phyloP scores from a whole-genome alignment of 2,329 filamentous ascomycete genomes.

The Penicillium griseofulvum region DNA sequence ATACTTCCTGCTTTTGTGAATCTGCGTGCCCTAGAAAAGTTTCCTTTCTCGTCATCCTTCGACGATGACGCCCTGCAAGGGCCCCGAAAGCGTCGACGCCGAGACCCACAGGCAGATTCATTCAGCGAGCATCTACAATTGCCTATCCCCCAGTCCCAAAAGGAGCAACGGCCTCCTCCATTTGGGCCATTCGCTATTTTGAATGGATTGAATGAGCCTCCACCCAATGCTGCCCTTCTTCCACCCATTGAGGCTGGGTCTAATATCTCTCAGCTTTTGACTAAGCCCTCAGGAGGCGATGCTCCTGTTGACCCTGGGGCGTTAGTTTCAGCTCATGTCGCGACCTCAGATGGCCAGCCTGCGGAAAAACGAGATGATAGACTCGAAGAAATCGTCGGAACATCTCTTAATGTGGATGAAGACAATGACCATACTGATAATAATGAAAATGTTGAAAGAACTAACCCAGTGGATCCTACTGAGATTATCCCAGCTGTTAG shows the following conservation, averaged over 20 bases:
- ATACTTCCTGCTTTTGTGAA: constrained; percentile 49
- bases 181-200: constrained; percentile 50
- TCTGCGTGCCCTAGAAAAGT: constrained; percentile 47
- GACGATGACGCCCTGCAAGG: constrained; percentile 35
- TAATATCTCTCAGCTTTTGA: constrained; percentile 37
- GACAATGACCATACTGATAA: constrained; percentile 17
- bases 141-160: constrained; percentile 48
- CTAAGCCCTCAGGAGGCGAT: constrained; percentile 32
- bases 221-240: constrained; percentile 59
- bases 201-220: constrained; percentile 62
- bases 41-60: constrained; percentile 41
- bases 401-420: constrained; percentile 22
- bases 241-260: constrained; percentile 58
- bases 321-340: constrained; percentile 14
- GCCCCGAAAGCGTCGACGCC: constrained; percentile 44
- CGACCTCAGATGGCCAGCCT: constrained; percentile 21
- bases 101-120: constrained; percentile 42
- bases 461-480: constrained; percentile 5
- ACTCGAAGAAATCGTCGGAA: constrained; percentile 37
- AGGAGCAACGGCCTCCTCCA: constrained; percentile 44
- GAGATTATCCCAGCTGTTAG: neutral
- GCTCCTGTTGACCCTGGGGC: constrained; percentile 23
- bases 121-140: constrained; percentile 48
- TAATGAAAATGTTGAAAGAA: constrained; percentile 12
- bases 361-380: constrained; percentile 34